Base-by-base conservation (phyloP, 164 flowering plant genomes). In the Nymphaea thermarum region DNA sequence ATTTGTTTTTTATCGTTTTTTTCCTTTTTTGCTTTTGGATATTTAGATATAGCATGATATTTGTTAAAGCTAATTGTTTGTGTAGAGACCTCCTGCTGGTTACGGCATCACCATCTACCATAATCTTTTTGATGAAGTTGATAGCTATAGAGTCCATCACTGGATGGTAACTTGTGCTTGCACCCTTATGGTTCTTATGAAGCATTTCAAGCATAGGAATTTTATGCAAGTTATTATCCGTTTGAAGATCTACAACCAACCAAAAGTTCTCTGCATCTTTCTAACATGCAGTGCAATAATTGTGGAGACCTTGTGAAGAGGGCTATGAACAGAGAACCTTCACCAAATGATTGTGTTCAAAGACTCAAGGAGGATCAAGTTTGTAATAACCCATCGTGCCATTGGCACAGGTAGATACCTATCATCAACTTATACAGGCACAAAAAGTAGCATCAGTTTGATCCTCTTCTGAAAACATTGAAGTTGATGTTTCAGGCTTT, bases 11-110 rank as follows among this genome's bases (percentile, higher is more conserved):
- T 25, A 25, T 25, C 36, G 36, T 25, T 25, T 12, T 47, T 47
- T 47, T 47, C 55, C 7, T 2, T 47, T 47, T 51, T 51, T 51
- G 8, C 8, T 8, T 51, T 51, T 25, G 36, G 36, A 25, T 25
- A 25, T 25, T 15, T 10, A 4, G 8, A 51, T 51, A 8, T 51
- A 51, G 57, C 57, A 51, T 51, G 57, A 15, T 8, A 51, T 51
- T 6, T 47, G 7, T 47, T 7, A 47, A 47, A 5, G 63, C 65
- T n/a, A 51, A 60, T 36, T 6, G 10, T 16, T 65, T 45, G n/a
- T 65, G 73, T 60, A 71, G 73, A 71, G 73, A 65, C 73, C 73
- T 7, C 57, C 10, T 66, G 73, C 60, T 25, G 73, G 73, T 42
- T 71, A 71, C 68, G 65, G 59, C 43, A 66, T 71, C 53, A 71